Percentiles rank a stretch among this genome's conserved stretches.
Evolutionary conservation across 257 asterid genomes (phyloP).

Genomic region (Solanum corneliomulleri): DNA sequence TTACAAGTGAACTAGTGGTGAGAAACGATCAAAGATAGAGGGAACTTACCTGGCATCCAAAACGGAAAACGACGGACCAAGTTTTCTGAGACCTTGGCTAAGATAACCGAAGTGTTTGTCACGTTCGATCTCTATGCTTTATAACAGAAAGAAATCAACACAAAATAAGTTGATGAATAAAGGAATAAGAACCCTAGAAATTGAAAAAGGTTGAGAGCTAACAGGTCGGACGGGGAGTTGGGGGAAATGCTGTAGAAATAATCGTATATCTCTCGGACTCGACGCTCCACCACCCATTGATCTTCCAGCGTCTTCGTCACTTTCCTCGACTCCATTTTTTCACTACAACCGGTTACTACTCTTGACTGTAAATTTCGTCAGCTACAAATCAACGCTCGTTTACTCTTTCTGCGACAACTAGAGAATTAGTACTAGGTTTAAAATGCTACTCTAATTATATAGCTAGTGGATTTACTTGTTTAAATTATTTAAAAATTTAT

Average conservation of each 20-base stretch:
- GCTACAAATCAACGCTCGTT: not conserved
- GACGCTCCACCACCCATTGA: slow-evolving; percentile 64
- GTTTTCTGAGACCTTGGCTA: slow-evolving; percentile 40
- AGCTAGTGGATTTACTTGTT: too few relatives aligned
- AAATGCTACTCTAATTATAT: too few relatives aligned
- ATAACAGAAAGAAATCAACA: not conserved
- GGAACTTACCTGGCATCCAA: slow-evolving; percentile 82
- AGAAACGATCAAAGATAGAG: not conserved
- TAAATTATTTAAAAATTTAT: too few relatives aligned
- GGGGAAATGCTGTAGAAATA: slow-evolving; percentile 47
- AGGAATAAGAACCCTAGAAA: slow-evolving; percentile 19
- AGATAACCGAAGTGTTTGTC: slow-evolving; percentile 72
- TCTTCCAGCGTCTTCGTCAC: slow-evolving; percentile 63
- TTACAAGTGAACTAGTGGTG: not conserved
- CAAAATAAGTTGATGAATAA: not conserved
- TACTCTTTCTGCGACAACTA: not conserved
- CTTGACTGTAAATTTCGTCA: not conserved
- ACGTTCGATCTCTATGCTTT: slow-evolving; percentile 60
- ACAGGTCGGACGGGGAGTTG: slow-evolving; percentile 58
- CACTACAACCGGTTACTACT: not conserved
- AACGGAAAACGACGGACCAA: slow-evolving; percentile 48
- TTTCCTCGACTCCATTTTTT: slow-evolving; percentile 25
- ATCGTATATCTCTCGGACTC: slow-evolving; percentile 44
- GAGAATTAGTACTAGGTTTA: too few relatives aligned
- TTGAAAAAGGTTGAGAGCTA: slow-evolving; percentile 10